Evolutionary conservation across 2,329 filamentous ascomycete genomes (phyloP).

Genomic region (Botryotinia convoluta): DNA sequence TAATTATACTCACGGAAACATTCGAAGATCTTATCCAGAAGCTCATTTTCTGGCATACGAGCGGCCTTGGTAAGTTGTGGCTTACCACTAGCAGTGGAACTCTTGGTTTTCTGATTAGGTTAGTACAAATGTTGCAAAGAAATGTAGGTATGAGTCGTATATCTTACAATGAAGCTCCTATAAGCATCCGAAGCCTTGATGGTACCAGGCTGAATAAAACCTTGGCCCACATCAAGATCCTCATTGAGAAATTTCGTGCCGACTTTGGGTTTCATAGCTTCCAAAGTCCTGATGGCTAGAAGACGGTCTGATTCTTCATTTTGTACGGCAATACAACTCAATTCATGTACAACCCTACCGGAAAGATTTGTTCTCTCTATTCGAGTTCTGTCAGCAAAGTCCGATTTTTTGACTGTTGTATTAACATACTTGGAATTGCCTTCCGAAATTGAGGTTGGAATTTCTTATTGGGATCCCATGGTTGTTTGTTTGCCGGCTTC

Average conservation of each 20-base stretch:
- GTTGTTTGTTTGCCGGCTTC: constrained; percentile 45
- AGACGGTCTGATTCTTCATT: constrained; percentile 67
- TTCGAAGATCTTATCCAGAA: constrained; percentile 79
- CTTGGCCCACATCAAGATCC: constrained; percentile 35
- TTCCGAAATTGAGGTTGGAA: constrained; percentile 65
- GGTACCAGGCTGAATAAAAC: constrained; percentile 58
- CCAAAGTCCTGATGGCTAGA: constrained; percentile 55
- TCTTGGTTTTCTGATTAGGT: constrained; percentile 49
- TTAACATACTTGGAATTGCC: constrained; percentile 66
- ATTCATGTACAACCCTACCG: constrained; percentile 71
- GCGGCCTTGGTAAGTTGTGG: constrained; percentile 78
- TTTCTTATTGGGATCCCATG: constrained; percentile 48
- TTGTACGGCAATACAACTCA: constrained; percentile 70
- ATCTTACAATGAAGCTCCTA: constrained; percentile 57
- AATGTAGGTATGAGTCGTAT: constrained; percentile 33
- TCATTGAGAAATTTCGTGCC: constrained; percentile 46
- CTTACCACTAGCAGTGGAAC: constrained; percentile 55
- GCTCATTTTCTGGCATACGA: constrained; percentile 83
- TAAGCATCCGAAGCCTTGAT: constrained; percentile 45
- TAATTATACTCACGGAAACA: constrained; percentile 85
- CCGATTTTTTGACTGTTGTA: not conserved
- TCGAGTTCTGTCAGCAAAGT: constrained; percentile 36
- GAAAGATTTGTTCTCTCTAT: constrained; percentile 72
- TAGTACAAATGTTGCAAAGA: constrained; percentile 11
- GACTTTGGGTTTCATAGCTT: constrained; percentile 58